Evolutionary conservation across 179 eudicot species (phyloP).

Genomic region (Beta corolliflora): DNA sequence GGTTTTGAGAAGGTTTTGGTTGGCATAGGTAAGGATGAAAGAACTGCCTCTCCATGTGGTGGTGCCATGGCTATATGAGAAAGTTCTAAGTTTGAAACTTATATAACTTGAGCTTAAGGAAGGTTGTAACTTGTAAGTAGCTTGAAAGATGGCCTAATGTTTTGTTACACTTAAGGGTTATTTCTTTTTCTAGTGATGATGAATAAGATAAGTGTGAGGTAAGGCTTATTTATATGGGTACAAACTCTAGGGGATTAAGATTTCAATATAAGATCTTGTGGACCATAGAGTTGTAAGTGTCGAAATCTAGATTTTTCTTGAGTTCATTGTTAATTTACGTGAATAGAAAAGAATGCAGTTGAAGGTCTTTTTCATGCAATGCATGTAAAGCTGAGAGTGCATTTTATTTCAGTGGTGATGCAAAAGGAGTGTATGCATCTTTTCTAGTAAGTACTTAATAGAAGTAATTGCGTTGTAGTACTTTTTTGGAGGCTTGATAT

Average conservation of each 20-base stretch:
- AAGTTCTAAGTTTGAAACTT: neutral
- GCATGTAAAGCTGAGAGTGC: constrained; percentile 2
- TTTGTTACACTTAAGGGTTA: neutral
- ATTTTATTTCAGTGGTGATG: neutral
- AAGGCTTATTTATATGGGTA: constrained; percentile 13
- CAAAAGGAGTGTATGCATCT: neutral
- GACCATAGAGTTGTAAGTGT: neutral
- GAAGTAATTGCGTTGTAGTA: neutral
- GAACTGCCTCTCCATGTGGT: constrained; percentile 7
- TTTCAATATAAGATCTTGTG: neutral
- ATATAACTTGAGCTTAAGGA: too few species aligned
- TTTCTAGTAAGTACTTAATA: neutral
- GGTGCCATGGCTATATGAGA: constrained; percentile 12
- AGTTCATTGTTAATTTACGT: neutral
- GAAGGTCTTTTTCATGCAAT: constrained; percentile 12
- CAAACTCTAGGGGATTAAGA: neutral
- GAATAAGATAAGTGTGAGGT: neutral
- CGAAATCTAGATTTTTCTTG: constrained; percentile 18
- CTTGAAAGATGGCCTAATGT: neutral
- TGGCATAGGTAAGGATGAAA: neutral
- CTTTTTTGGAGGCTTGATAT: neutral
- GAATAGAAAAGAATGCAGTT: constrained; percentile 16
- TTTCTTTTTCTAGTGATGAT: neutral
- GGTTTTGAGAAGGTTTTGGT: constrained; percentile 3
- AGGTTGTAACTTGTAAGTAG: neutral